Conservation (phyloP, 2,329 filamentous ascomycete species). For the Teratosphaeria nubilosa region DNA sequence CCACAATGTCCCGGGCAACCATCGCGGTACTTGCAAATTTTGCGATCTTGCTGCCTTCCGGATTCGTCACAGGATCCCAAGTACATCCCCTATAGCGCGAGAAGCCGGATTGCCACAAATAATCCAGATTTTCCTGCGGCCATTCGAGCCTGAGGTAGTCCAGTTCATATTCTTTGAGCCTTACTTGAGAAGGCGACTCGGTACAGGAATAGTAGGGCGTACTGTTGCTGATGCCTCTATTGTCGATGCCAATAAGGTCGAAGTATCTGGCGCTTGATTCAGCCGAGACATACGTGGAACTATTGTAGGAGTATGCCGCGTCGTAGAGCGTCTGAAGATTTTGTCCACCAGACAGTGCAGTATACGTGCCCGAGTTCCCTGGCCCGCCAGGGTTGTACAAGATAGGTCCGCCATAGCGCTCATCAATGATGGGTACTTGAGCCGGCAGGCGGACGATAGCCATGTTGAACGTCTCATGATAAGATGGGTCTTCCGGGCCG, state of each 20-base stretch:
- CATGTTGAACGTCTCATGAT: constrained; percentile 11
- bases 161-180: background rate
- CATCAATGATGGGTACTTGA: constrained; percentile 28
- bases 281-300: background rate
- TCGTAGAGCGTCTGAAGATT: constrained; percentile 8
- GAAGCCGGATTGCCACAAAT: background rate
- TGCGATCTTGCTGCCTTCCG: constrained; percentile 23
- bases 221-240: constrained; percentile 23
- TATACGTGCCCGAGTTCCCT: constrained; percentile 29
- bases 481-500: constrained; percentile 16
- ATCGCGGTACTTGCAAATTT: constrained; percentile 36
- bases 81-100: background rate
- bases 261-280: constrained; percentile 20
- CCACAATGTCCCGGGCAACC: constrained; percentile 41
- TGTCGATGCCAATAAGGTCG: constrained; percentile 33
- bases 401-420: constrained; percentile 28
- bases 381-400: constrained; percentile 36
- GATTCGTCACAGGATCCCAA: background rate
- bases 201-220: constrained; percentile 1
- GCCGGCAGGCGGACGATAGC: constrained; percentile 38
- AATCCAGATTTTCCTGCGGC: background rate
- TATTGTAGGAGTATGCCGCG: background rate
- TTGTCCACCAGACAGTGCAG: constrained; percentile 19
- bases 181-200: background rate
- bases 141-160: background rate